Base-by-base conservation (phyloP, 139 green algal species). In the Haematococcus lacustris region DNA sequence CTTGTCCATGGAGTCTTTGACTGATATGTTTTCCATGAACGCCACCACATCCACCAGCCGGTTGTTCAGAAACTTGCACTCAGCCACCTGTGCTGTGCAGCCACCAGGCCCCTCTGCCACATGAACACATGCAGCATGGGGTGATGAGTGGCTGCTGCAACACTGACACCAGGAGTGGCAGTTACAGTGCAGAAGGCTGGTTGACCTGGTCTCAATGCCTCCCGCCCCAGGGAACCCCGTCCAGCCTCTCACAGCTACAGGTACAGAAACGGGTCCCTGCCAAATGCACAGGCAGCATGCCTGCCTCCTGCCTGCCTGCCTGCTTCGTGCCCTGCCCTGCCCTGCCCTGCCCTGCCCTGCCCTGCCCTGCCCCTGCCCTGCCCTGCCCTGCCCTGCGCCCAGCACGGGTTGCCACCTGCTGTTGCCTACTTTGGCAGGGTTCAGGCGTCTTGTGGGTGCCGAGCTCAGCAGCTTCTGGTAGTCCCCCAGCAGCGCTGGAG, bases 1-100 rank as follows among this genome's bases (percentile, higher is more conserved):
- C 85, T 94, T 94, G 57, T 95, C 89, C 37, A 78, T 60, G 3
- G 61, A 51, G 70, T 98, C 93, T 80, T 94, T 94, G 59, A 94
- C 77, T 0, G 77, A 4, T 37, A 99, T 89, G 60, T 94, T 92
- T 69, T 98, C 92, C 84, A 99, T 85, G 79, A 98, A 98, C 1
- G 76, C 78, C 32, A 97, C 87, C 13, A 90, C 89, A 53, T 98
- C 91, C 60, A 97, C 89, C 51, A 97, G 80, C 70, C 91, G 83
- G 82, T 95, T 98, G 73, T 90, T 84, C 38, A 98, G 86, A 69
- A 96, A 96, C 30, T 72, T 78, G 69, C 76, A 86, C 70, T 92
- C 86, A 6, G 85, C 82, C 37, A 96, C 80, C 80, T 86, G 75
- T 9, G 47, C n/a, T n/a, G n/a, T n/a, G n/a, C n/a, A n/a, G n/a